Evolutionary conservation across 2,329 filamentous ascomycete species (phyloP).

Genomic region (Ophiostoma fasciatum): DNA sequence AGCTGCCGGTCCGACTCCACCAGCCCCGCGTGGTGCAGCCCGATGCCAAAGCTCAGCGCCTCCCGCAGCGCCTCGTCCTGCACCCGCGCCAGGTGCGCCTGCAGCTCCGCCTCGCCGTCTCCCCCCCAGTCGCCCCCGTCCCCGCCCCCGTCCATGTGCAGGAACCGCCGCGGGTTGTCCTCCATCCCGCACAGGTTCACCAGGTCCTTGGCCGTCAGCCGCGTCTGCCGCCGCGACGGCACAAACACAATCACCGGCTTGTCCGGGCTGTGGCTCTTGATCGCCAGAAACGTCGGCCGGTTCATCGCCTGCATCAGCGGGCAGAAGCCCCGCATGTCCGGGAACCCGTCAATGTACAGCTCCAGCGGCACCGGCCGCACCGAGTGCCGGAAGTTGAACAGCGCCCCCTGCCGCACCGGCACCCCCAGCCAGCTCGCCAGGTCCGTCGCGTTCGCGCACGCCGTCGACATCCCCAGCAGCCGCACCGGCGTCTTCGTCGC

Average conservation of each 20-base stretch:
- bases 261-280: slow-evolving; percentile 89
- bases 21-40: slow-evolving; percentile 89
- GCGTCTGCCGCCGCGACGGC: slow-evolving; percentile 84
- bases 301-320: slow-evolving; percentile 99
- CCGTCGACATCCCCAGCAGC: slow-evolving; percentile 96
- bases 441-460: slow-evolving; percentile 89
- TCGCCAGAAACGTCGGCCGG: slow-evolving; percentile 84
- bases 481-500: slow-evolving; percentile 82
- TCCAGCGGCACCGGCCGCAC: slow-evolving; percentile 92
- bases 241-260: slow-evolving; percentile 99
- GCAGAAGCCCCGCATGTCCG: slow-evolving; percentile 87
- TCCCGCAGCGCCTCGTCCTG: slow-evolving; percentile 89
- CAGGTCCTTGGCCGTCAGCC: slow-evolving; percentile 85
- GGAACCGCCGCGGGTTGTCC: slow-evolving; percentile 85
- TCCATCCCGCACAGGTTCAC: slow-evolving; percentile 99
- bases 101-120: slow-evolving; percentile 88
- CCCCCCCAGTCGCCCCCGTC: too few relatives aligned
- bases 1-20: slow-evolving; percentile 88
- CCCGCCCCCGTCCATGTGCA: slow-evolving; percentile 91
- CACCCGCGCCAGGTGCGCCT: slow-evolving; percentile 72
- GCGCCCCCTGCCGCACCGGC: slow-evolving; percentile 49
- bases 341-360: slow-evolving; percentile 95
- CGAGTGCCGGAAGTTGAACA: slow-evolving; percentile 96
- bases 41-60: slow-evolving; percentile 93
- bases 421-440: slow-evolving; percentile 94